Base-by-base conservation (phyloP, 495 filamentous ascomycete species). In the Penicillium daleae region DNA sequence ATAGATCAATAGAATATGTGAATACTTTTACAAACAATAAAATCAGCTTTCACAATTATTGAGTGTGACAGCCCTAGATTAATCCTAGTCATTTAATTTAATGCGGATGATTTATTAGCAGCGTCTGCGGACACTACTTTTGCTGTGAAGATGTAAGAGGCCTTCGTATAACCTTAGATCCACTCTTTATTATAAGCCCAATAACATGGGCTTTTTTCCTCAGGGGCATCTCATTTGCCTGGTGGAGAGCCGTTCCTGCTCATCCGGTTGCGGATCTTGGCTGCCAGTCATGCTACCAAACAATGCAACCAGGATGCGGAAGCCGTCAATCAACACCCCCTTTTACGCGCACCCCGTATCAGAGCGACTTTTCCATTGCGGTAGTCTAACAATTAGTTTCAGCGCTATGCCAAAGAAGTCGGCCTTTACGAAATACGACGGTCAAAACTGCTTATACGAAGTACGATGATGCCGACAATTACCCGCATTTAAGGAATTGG, bases 181-280 rank as follows among this genome's bases (percentile, higher is more conserved):
- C 46, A 27, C 10, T 24, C 37, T 19, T 17, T n/a, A 4, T n/a
- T 33, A n/a, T n/a, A 44, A 10, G 4, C 22, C 19, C 22, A 49
- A 49, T 12, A 24, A 49, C 9, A 22, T 27, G 22, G 22, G 46
- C n/a, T 22, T 15, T 27, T 27, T 27, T 13, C 9, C 13, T 49
- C n/a, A 7, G 40, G 2, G 21, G 40, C 6, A 19, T 22, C 40
- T 22, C 40, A 44, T n/a, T 7, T 10, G 6, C 40, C 17, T 21
- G 1, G 40, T n/a, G 0, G 40, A 10, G 6, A 46, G n/a, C 4
- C 6, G 22, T 50, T 46, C 42, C 24, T 6, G 15, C 7, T 29
- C 9, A 22, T 46, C 46, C 24, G 46, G 46, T 29, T 50, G 46
- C 24, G 15, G 46, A 29, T 50, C 51, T 54, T 54, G n/a, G n/a